Conservation (phyloP, 1,284 basidiomycete genomes). For the Cerioporus squamosus region DNA sequence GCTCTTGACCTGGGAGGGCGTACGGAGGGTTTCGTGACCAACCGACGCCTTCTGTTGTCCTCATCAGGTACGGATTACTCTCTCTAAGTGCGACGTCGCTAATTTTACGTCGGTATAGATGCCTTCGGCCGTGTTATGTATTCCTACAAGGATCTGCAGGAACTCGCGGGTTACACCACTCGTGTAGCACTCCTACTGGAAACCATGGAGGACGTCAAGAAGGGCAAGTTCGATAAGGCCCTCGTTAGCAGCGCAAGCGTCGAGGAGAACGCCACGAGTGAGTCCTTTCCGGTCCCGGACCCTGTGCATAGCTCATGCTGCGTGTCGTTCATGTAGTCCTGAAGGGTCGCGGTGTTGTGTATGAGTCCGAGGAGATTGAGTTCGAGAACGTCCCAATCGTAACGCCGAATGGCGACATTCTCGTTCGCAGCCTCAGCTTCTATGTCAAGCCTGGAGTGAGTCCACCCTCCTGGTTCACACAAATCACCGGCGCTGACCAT, state of each 20-base stretch:
- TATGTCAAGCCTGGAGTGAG: slow-evolving; percentile 88
- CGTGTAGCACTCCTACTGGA: slow-evolving; percentile 90
- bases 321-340: slow-evolving; percentile 58
- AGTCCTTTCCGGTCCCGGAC: slow-evolving; percentile 39
- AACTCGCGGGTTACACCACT: slow-evolving; percentile 95
- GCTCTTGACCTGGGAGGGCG: slow-evolving; percentile 79
- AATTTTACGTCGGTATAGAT: slow-evolving; percentile 49
- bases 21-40: slow-evolving; percentile 95
- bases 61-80: slow-evolving; percentile 56
- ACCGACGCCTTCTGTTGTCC: slow-evolving; percentile 88
- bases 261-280: slow-evolving; percentile 83
- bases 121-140: slow-evolving; percentile 90
- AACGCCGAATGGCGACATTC: slow-evolving; percentile 93
- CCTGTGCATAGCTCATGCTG: background rate
- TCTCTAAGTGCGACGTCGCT: background rate
- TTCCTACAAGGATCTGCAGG: slow-evolving; percentile 95
- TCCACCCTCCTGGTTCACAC: slow-evolving; percentile 10
- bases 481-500: no score
- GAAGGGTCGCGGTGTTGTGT: slow-evolving; percentile 76
- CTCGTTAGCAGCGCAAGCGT: slow-evolving; percentile 77
- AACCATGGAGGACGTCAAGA: slow-evolving; percentile 88
- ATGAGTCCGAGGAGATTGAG: slow-evolving; percentile 87
- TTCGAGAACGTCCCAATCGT: slow-evolving; percentile 96
- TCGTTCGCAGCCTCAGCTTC: slow-evolving; percentile 87
- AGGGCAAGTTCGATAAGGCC: slow-evolving; percentile 89